phyloP scores from a whole-genome alignment of 1,139 yeast genomes.

The Meyerozyma athensensis region DNA sequence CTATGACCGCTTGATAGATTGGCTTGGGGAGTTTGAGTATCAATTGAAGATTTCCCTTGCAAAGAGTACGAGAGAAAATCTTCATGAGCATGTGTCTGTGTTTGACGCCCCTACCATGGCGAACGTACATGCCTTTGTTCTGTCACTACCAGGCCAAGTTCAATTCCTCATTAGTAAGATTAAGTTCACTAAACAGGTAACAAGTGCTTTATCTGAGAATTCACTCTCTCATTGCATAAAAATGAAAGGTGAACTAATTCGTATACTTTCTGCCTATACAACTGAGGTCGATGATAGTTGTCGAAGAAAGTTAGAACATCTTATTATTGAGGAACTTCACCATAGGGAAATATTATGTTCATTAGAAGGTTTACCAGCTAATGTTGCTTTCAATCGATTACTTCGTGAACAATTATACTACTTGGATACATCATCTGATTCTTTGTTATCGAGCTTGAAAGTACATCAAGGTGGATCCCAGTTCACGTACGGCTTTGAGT shows the following conservation, averaged over 20 bases:
- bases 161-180: constrained; percentile 55
- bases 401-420: constrained; percentile 50
- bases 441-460: constrained; percentile 29
- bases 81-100: constrained; percentile 10
- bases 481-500: constrained; percentile 74
- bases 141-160: constrained; percentile 53
- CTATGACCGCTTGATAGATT: constrained; percentile 48
- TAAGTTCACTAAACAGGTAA: constrained; percentile 43
- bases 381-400: constrained; percentile 37
- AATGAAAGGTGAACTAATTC: neutral
- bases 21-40: constrained; percentile 59
- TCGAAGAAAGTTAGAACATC: constrained; percentile 50
- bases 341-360: constrained; percentile 41
- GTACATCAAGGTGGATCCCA: constrained; percentile 51
- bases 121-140: constrained; percentile 11
- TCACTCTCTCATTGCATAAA: neutral
- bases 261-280: constrained; percentile 9
- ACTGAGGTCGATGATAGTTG: constrained; percentile 23
- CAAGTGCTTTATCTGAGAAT: neutral
- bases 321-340: constrained; percentile 66
- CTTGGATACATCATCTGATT: constrained; percentile 20
- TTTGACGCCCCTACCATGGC: constrained; percentile 10
- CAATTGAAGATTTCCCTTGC: constrained; percentile 50
- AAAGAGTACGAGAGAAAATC: constrained; percentile 22
- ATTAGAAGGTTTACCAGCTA: constrained; percentile 17